Conservation (phyloP, 1,284 basidiomycete species). For the Sanghuangporus baumii region DNA sequence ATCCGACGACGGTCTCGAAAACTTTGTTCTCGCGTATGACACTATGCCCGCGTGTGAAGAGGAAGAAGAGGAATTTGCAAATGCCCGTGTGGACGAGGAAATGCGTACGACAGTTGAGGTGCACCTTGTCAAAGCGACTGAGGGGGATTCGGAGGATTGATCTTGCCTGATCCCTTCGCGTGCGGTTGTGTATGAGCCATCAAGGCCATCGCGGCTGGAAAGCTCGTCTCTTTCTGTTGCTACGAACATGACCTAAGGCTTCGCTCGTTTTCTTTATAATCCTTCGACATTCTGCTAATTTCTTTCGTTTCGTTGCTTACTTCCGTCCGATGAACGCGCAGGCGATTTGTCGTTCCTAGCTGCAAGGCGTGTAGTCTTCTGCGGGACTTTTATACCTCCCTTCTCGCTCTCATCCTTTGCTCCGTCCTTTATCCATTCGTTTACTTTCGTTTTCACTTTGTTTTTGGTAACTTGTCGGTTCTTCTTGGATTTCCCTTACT, state of each 20-base stretch:
- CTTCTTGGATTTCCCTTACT: not conserved
- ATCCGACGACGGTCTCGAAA: conserved; percentile 9
- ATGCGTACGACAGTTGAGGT: conserved; percentile 14
- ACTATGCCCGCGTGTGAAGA: not conserved
- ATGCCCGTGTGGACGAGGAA: conserved; percentile 9
- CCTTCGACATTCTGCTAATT: not conserved
- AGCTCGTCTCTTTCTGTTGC: not conserved
- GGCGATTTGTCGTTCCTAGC: not conserved
- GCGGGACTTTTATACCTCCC: not conserved
- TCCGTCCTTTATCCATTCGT: not conserved
- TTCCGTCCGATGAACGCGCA: not conserved
- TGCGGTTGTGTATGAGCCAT: not conserved
- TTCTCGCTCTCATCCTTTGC: not conserved
- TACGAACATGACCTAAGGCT: not conserved
- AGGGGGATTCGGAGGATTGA: conserved; percentile 1
- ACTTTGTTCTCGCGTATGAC: conserved; percentile 7
- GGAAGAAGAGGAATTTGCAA: conserved; percentile 8
- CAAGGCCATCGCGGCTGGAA: not conserved
- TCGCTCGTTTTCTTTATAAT: not conserved
- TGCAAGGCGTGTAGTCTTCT: not conserved
- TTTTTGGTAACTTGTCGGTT: not conserved
- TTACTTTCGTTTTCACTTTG: not conserved
- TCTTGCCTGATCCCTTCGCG: not conserved
- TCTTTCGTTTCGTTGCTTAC: not conserved
- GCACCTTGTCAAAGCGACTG: conserved; percentile 6